Conservation (phyloP, 2,329 filamentous ascomycete genomes). For the Aspergillus tamarii region DNA sequence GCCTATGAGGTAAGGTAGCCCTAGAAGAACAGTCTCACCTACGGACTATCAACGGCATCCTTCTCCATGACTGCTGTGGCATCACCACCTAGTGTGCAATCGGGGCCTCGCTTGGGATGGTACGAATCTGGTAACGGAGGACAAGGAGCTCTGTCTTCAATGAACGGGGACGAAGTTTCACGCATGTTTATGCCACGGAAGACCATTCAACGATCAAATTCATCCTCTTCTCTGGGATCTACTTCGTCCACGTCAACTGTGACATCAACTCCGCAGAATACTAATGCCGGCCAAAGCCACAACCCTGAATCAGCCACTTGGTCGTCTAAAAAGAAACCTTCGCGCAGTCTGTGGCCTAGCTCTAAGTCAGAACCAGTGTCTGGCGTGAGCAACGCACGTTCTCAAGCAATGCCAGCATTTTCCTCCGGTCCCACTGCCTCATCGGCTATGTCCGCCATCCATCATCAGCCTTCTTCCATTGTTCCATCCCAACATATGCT, state of each 20-base stretch:
- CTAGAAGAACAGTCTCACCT: constrained; percentile 13
- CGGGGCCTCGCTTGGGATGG: constrained; percentile 64
- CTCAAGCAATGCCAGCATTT: constrained; percentile 63
- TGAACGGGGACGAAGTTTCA: constrained; percentile 81
- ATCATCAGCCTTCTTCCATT: constrained; percentile 61
- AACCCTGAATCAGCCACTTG: constrained; percentile 43
- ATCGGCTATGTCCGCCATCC: constrained; percentile 65
- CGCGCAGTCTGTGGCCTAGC: constrained; percentile 64
- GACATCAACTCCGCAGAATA: constrained; percentile 35
- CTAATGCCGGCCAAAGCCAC: constrained; percentile 41
- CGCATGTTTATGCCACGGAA: constrained; percentile 91
- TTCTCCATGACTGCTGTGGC: constrained; percentile 68
- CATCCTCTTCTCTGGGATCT: constrained; percentile 78
- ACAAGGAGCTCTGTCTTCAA: constrained; percentile 66
- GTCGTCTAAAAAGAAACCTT: constrained; percentile 51
- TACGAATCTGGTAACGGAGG: constrained; percentile 58
- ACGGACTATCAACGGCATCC: constrained; percentile 22
- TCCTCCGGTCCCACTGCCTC: constrained; percentile 62
- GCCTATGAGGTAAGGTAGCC: constrained; percentile 18
- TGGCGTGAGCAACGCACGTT: constrained; percentile 63
- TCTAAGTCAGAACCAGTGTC: constrained; percentile 68
- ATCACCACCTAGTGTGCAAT: constrained; percentile 66
- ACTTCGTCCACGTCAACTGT: constrained; percentile 58
- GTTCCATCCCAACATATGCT: constrained; percentile 70
- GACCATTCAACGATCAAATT: constrained; percentile 82